A percentile compares a stretch with the other conserved stretches of the same genome.
These are phyloP conservation scores for Tolypocladium inflatum DNA, from an alignment of 2,329 filamentous ascomycete species.

Conservation along the genomic window DNA sequence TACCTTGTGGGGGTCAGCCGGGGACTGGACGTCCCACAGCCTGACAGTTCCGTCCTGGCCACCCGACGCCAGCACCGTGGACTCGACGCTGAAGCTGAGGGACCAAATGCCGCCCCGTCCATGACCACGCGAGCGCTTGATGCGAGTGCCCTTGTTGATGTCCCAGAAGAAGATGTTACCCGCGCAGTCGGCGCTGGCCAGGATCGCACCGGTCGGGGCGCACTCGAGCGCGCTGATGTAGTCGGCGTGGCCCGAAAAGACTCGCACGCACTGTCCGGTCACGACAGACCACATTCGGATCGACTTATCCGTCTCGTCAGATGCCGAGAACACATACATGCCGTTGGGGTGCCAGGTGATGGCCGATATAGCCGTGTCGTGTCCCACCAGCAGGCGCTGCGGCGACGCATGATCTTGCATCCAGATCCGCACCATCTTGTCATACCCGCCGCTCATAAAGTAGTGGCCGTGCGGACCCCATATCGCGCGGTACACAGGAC, in stretches of 20 bases:
- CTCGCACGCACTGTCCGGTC: conserved; percentile 76
- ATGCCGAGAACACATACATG: conserved; percentile 86
- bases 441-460: conserved; percentile 78
- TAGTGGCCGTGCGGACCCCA: conserved; percentile 96
- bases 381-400: conserved; percentile 79
- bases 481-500: conserved; percentile 76
- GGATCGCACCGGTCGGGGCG: conserved; percentile 75
- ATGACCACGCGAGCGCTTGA: conserved; percentile 91
- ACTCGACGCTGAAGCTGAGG: conserved; percentile 87
- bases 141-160: conserved; percentile 70
- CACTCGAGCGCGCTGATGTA: conserved; percentile 80
- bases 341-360: conserved; percentile 94
- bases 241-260: conserved; percentile 86
- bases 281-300: conserved; percentile 96
- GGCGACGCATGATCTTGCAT: conserved; percentile 87
- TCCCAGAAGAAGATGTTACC: conserved; percentile 96
- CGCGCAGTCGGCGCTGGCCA: conserved; percentile 83
- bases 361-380: conserved; percentile 86
- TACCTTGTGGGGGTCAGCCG: conserved; percentile 55
- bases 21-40: conserved; percentile 80
- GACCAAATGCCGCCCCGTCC: conserved; percentile 91
- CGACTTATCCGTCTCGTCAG: conserved; percentile 75
- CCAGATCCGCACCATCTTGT: conserved; percentile 87
- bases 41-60: conserved; percentile 89
- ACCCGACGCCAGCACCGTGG: conserved; percentile 78